phyloP scores from a whole-genome alignment of 1,284 basidiomycete genomes.

The Cutaneotrichosporon curvatum region DNA sequence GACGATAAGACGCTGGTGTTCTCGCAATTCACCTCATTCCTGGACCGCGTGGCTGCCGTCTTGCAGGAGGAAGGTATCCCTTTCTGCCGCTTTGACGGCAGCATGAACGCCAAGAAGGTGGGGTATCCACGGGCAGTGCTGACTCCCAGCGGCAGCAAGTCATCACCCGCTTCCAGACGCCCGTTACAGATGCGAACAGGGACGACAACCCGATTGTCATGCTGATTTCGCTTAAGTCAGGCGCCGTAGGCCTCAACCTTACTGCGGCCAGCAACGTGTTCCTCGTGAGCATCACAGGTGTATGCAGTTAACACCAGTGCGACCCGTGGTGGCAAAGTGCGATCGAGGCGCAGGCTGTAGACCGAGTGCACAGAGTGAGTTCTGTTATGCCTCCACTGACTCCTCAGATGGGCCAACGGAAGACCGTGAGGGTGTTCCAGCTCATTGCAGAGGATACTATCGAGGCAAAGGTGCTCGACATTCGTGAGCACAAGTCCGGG shows the following conservation, averaged over 20 bases:
- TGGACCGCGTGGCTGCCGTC: conserved; percentile 67
- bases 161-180: conserved; percentile 63
- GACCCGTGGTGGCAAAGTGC: conserved; percentile 73
- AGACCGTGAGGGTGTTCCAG: conserved; percentile 75
- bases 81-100: conserved; percentile 72
- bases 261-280: conserved; percentile 86
- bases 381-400: conserved; percentile 7
- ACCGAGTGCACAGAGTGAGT: conserved; percentile 60
- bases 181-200: conserved; percentile 48
- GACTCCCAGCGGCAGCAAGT: conserved; percentile 58
- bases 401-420: conserved; percentile 63
- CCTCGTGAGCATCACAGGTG: conserved; percentile 53
- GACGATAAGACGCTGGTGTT: conserved; percentile 75
- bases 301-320: conserved; percentile 32
- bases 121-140: not conserved
- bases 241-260: conserved; percentile 74
- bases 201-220: conserved; percentile 61
- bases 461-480: conserved; percentile 75
- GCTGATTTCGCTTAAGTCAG: conserved; percentile 73
- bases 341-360: conserved; percentile 75
- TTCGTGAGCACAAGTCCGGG: conserved; percentile 55
- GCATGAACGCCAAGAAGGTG: conserved; percentile 62
- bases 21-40: conserved; percentile 74
- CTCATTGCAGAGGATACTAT: conserved; percentile 80
- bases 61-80: conserved; percentile 62